phyloP scores from a whole-genome alignment of 176 grass and related monocot species.

The Eragrostis curvula region DNA sequence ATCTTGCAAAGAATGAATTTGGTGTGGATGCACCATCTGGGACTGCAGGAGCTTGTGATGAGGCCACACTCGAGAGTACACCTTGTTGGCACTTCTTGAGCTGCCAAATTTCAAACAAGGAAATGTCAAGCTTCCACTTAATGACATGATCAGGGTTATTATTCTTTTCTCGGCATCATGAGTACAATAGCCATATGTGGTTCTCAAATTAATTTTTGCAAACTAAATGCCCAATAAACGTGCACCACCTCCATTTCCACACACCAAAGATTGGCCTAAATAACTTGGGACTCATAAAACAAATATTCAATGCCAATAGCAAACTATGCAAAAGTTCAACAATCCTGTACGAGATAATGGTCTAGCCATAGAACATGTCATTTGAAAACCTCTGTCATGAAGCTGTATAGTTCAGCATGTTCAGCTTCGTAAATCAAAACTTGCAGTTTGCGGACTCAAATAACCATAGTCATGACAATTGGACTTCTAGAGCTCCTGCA shows the following conservation, averaged over 20 bases:
- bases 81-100: slow-evolving; percentile 87
- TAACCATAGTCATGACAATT: neutral
- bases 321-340: neutral
- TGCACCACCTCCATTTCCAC: neutral
- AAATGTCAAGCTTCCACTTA: slow-evolving; percentile 9
- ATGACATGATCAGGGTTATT: neutral
- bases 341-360: neutral
- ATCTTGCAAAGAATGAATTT: slow-evolving; percentile 74
- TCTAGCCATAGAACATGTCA: neutral
- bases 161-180: slow-evolving; percentile 9
- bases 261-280: neutral
- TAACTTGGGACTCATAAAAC: neutral
- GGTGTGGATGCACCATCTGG: slow-evolving; percentile 61
- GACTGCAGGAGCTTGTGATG: slow-evolving; percentile 48
- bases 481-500: neutral
- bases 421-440: neutral
- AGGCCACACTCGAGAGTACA: slow-evolving; percentile 61
- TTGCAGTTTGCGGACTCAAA: neutral
- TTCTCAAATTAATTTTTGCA: neutral
- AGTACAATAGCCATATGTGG: neutral
- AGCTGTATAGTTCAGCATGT: neutral
- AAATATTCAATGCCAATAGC: neutral
- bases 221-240: neutral
- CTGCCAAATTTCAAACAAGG: slow-evolving; percentile 54
- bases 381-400: slow-evolving; percentile 4